Percentiles rank a stretch among this genome's conserved stretches.
Evolutionary conservation across 768 basidiomycete genomes (phyloP).

Genomic region (Sistotremastrum suecicum): DNA sequence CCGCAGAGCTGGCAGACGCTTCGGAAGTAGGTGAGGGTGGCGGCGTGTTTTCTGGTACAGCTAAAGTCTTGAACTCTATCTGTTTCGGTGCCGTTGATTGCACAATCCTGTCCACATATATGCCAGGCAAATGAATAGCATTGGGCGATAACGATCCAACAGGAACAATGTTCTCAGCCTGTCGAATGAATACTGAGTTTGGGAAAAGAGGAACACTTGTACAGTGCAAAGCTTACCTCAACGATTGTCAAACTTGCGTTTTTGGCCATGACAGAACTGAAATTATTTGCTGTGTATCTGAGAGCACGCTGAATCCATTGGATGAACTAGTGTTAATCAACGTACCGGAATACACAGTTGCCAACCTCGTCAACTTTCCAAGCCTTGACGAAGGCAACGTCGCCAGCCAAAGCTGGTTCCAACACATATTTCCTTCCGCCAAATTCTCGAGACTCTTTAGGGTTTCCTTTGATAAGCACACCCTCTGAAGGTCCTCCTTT

Average conservation of each 20-base stretch:
- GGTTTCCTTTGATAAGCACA: slow-evolving; percentile 55
- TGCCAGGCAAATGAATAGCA: slow-evolving; percentile 68
- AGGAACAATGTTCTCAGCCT: slow-evolving; percentile 87
- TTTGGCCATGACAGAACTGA: slow-evolving; percentile 75
- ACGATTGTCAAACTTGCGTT: slow-evolving; percentile 84
- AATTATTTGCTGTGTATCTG: slow-evolving; percentile 83
- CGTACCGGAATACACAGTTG: slow-evolving; percentile 78
- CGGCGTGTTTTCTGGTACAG: slow-evolving; percentile 24
- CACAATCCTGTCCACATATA: slow-evolving; percentile 85
- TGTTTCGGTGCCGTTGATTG: slow-evolving; percentile 59
- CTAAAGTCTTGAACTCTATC: slow-evolving; percentile 64
- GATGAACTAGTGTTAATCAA: not conserved
- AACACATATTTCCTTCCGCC: slow-evolving; percentile 70
- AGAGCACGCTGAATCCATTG: not conserved
- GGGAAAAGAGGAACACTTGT: not conserved
- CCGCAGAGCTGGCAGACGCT: slow-evolving; percentile 5
- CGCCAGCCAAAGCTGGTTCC: slow-evolving; percentile 67
- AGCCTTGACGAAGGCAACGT: slow-evolving; percentile 75
- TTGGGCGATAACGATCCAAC: slow-evolving; percentile 69
- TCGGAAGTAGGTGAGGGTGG: slow-evolving; percentile 5
- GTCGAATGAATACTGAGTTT: slow-evolving; percentile 1
- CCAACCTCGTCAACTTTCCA: slow-evolving; percentile 91
- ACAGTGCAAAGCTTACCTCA: slow-evolving; percentile 35
- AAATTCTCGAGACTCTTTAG: slow-evolving; percentile 65
- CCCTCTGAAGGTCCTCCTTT: slow-evolving; percentile 59